Conservation (phyloP, 108 stramenopile genomes). For the Discostella stelligeroides region DNA sequence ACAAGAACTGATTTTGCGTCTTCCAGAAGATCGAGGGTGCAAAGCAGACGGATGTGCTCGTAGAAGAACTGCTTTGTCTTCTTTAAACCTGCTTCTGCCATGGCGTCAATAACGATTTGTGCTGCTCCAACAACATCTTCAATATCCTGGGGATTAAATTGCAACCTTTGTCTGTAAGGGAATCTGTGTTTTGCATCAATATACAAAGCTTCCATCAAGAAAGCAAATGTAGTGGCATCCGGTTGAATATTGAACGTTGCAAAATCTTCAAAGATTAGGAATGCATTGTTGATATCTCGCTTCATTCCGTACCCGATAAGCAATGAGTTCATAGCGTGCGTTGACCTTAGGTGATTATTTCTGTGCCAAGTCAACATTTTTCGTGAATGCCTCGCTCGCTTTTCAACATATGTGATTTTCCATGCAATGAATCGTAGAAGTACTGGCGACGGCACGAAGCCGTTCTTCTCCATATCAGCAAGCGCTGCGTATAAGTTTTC, state of each 20-base stretch:
- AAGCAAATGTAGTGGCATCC: slow-evolving; percentile 65
- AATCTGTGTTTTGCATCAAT: slow-evolving; percentile 25
- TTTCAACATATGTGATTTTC: slow-evolving; percentile 32
- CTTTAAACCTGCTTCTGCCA: slow-evolving; percentile 59
- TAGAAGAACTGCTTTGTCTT: slow-evolving; percentile 27
- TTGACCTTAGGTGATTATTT: slow-evolving; percentile 23
- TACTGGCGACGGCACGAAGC: slow-evolving; percentile 55
- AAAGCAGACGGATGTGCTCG: slow-evolving; percentile 40
- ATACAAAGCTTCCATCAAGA: slow-evolving; percentile 63
- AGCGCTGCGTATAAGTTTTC: slow-evolving; percentile 56
- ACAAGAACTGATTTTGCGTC: slow-evolving; percentile 34
- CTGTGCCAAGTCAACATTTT: slow-evolving; percentile 31
- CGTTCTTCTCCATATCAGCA: slow-evolving; percentile 67
- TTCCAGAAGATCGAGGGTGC: slow-evolving; percentile 23
- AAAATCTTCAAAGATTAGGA: slow-evolving; percentile 44
- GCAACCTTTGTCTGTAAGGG: not conserved
- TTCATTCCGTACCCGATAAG: slow-evolving; percentile 40
- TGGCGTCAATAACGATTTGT: slow-evolving; percentile 47
- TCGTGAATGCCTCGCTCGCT: slow-evolving; percentile 32
- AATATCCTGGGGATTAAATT: slow-evolving; percentile 22
- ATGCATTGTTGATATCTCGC: slow-evolving; percentile 40
- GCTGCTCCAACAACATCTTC: slow-evolving; percentile 26
- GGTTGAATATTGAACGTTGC: slow-evolving; percentile 35
- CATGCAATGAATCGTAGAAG: slow-evolving; percentile 54
- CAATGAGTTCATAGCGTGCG: slow-evolving; percentile 48